Conservation (phyloP, 768 basidiomycete species). For the Punctularia strigosozonata region DNA sequence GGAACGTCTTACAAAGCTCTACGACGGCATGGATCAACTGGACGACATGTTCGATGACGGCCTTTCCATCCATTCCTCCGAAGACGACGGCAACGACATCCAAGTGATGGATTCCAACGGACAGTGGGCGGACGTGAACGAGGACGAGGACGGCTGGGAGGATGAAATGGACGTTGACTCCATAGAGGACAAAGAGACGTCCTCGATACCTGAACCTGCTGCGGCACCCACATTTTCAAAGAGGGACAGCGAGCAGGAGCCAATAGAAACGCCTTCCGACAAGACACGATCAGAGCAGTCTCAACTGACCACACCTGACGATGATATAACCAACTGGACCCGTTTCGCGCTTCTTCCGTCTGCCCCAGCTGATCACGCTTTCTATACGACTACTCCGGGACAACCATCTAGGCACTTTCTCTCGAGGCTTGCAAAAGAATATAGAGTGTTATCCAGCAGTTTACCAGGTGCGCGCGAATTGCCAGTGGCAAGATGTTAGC, state of each 20-base stretch:
- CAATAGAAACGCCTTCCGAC: neutral
- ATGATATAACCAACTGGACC: constrained; percentile 41
- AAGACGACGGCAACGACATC: constrained; percentile 16
- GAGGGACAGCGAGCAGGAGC: neutral
- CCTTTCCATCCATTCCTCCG: constrained; percentile 11
- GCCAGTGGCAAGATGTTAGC: neutral
- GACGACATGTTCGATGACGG: constrained; percentile 53
- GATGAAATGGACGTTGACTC: constrained; percentile 27
- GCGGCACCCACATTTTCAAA: neutral
- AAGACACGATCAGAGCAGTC: neutral
- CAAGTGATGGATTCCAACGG: constrained; percentile 5
- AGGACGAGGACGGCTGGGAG: constrained; percentile 25
- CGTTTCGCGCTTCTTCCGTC: constrained; percentile 72
- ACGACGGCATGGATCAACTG: constrained; percentile 73
- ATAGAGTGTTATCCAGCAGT: constrained; percentile 65
- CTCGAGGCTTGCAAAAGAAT: constrained; percentile 70
- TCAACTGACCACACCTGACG: constrained; percentile 11
- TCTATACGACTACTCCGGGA: constrained; percentile 44
- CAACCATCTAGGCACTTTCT: constrained; percentile 68
- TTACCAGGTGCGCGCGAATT: constrained; percentile 53
- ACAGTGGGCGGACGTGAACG: constrained; percentile 22
- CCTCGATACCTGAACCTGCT: constrained; percentile 5
- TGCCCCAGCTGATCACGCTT: constrained; percentile 78
- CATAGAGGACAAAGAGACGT: constrained; percentile 15
- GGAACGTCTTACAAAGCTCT: constrained; percentile 59